phyloP scores from a whole-genome alignment of 2,329 filamentous ascomycete species.

The Colletotrichum caudatum region DNA sequence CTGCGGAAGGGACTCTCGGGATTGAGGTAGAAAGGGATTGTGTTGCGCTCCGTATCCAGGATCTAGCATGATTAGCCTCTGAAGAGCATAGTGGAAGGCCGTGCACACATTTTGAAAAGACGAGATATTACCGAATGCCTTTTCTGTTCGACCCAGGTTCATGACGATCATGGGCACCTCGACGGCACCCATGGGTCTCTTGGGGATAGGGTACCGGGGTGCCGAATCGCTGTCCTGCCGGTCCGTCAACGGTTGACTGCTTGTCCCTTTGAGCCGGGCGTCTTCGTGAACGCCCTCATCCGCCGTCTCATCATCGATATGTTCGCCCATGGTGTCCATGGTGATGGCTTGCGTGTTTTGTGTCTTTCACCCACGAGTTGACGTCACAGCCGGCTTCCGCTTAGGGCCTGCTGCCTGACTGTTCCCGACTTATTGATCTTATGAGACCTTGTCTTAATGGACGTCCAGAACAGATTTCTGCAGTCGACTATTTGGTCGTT shows the following conservation, averaged over 20 bases:
- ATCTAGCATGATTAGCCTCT: constrained; percentile 50
- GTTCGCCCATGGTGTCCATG: constrained; percentile 32
- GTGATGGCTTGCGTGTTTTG: constrained; percentile 10
- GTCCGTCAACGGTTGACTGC: background rate
- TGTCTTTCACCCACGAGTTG: constrained; percentile 4
- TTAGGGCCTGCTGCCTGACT: constrained; percentile 1
- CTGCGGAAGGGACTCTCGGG: constrained; percentile 84
- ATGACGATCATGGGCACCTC: constrained; percentile 59
- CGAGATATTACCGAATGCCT: constrained; percentile 56
- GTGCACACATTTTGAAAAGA: constrained; percentile 54
- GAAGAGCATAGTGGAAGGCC: background rate
- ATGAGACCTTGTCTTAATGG: background rate
- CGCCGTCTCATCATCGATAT: constrained; percentile 4
- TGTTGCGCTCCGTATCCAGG: constrained; percentile 61
- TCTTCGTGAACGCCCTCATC: constrained; percentile 5
- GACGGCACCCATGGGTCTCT: constrained; percentile 54
- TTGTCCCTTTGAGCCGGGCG: background rate
- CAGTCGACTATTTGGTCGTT: background rate
- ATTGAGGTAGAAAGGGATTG: constrained; percentile 79
- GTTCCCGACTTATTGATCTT: background rate
- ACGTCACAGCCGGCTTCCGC: constrained; percentile 9
- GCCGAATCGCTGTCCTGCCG: constrained; percentile 29
- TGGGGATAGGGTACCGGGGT: constrained; percentile 50
- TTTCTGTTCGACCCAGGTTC: constrained; percentile 57
- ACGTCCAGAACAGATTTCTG: background rate